Evolutionary conservation across 2,329 filamentous ascomycete genomes (phyloP), one percentile per base, ranked within the genome.

Genomic region (Colletotrichum destructivum): DNA sequence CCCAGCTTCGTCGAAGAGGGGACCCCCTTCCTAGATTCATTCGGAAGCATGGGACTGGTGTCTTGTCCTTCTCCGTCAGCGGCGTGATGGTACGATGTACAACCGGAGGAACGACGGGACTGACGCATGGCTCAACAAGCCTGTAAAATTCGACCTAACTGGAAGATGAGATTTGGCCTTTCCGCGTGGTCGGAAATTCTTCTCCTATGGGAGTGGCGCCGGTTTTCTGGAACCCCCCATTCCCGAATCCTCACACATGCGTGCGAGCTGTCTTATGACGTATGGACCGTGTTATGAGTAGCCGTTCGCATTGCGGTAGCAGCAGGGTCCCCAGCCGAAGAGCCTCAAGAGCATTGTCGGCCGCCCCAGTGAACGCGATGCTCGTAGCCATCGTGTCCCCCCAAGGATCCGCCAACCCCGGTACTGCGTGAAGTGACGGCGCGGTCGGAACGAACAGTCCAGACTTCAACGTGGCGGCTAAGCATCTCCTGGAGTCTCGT

Each of bases 221-320:
- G 31, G 16, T 31, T 54, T 42, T 69, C 31, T 57, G 23, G 15
- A 16, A 4, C 38, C 15, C 9, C 15, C 40, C 54, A 40, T 56
- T 57, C 15, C 21, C 31, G 31, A 31, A 31, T 44, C 12, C 54
- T 9, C 15, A 18, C 42, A 18, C 13, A 55, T 31, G 31, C 31
- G 26, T 11, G 15, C 44, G n/a, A 31, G n/a, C 16, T 52, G 66
- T 59, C 52, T 31, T 52, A 69, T 60, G 62, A 69, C 62, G 62
- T 55, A 31, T 26, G 23, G 47, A 31, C 31, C 6, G 31, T 31
- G 4, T 31, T 66, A 60, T 23, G 60, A 49, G 26, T 44, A 23
- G 31, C 51, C 15, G 40, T 44, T 46, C 9, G 49, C 42, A 26
- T 63, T 8, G 40, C 7, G 59, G 23, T 21, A 26, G 23, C 46